These are phyloP conservation scores for Penicillium sclerotiorum DNA, from an alignment of 2,329 filamentous ascomycete species.

Conservation along the genomic window DNA sequence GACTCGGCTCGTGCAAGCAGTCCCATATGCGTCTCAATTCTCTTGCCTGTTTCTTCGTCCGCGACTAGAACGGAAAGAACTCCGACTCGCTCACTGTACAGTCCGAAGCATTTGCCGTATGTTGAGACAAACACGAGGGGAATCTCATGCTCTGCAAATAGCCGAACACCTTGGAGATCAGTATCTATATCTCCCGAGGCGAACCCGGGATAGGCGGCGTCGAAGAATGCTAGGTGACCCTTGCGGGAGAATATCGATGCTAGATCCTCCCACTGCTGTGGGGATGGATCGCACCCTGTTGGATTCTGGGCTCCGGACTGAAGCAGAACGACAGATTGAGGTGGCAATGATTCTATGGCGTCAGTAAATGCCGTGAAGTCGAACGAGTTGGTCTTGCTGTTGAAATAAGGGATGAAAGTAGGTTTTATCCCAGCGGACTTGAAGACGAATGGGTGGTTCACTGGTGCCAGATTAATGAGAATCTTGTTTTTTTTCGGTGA, in stretches of 20 bases:
- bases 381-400: constrained; percentile 13
- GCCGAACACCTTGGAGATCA: constrained; percentile 11
- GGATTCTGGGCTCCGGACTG: constrained; percentile 20
- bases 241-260: constrained; percentile 10
- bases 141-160: constrained; percentile 15
- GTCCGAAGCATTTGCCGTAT: constrained; percentile 17
- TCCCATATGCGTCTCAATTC: constrained; percentile 9
- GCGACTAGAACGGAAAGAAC: constrained; percentile 12
- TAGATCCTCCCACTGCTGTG: constrained; percentile 14
- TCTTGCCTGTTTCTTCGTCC: constrained; percentile 7
- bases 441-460: constrained; percentile 18
- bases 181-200: constrained; percentile 18
- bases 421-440: constrained; percentile 12
- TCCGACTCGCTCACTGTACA: constrained; percentile 20
- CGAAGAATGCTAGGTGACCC: constrained; percentile 19
- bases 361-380: constrained; percentile 10
- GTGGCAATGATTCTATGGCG: constrained; percentile 6
- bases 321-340: constrained; percentile 18
- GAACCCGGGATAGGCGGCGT: constrained; percentile 18
- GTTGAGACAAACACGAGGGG: constrained; percentile 16
- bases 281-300: constrained; percentile 17
- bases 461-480: background rate
- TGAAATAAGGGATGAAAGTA: constrained; percentile 14
- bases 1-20: constrained; percentile 11
- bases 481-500: background rate